Conservation (phyloP, 345 rosid species). For the Physaria fendleri region DNA sequence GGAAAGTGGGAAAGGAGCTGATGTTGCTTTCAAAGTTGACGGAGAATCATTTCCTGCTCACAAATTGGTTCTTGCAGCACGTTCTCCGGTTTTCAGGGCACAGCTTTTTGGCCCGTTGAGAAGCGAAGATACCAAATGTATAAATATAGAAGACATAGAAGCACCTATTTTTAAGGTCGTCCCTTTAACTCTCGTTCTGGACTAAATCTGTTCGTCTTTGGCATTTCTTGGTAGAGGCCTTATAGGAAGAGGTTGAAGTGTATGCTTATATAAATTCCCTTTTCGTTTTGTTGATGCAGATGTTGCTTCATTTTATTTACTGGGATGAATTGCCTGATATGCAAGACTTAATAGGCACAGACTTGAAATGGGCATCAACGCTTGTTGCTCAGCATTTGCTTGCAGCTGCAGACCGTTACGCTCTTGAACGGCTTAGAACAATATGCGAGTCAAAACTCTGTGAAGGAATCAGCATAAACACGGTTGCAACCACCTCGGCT, state of each 20-base stretch:
- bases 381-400: slow-evolving; percentile 76
- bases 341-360: slow-evolving; percentile 59
- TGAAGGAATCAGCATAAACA: slow-evolving; percentile 58
- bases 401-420: slow-evolving; percentile 79
- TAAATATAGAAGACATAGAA: slow-evolving; percentile 57
- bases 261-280: background rate
- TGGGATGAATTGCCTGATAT: slow-evolving; percentile 70
- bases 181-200: slow-evolving; percentile 10
- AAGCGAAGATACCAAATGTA: slow-evolving; percentile 40
- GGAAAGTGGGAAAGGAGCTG: slow-evolving; percentile 49
- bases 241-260: slow-evolving; percentile 28
- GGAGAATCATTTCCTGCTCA: slow-evolving; percentile 66
- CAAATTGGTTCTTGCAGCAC: slow-evolving; percentile 63
- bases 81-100: slow-evolving; percentile 79
- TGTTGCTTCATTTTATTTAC: slow-evolving; percentile 72
- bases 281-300: slow-evolving; percentile 34
- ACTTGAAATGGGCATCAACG: slow-evolving; percentile 54
- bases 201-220: background rate
- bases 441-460: slow-evolving; percentile 66
- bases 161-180: slow-evolving; percentile 64
- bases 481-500: slow-evolving; percentile 79
- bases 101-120: slow-evolving; percentile 74
- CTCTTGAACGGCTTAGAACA: slow-evolving; percentile 61
- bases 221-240: background rate
- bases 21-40: slow-evolving; percentile 54